phyloP scores from a whole-genome alignment of 805 yeast genomes.

The Cyberlindnera amylophila region DNA sequence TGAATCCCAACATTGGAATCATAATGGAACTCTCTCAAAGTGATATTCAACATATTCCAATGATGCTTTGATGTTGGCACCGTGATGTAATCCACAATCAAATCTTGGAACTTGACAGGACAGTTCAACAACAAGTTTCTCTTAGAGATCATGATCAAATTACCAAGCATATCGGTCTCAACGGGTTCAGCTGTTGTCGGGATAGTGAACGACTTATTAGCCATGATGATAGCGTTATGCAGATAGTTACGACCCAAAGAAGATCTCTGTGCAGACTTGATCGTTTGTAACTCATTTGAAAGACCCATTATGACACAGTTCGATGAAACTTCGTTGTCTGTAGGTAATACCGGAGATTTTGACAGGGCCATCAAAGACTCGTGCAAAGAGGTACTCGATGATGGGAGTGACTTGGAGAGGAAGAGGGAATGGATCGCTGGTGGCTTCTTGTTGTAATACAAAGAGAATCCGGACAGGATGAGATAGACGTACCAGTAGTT shows the following conservation, averaged over 20 bases:
- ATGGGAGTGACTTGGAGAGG: constrained; percentile 8
- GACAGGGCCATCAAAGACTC: constrained; percentile 13
- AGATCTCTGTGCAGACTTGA: constrained; percentile 14
- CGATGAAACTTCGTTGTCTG: constrained; percentile 1
- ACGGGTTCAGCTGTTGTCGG: constrained; percentile 3
- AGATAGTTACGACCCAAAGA: constrained; percentile 33
- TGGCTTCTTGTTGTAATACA: constrained; percentile 37
- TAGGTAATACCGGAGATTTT: constrained; percentile 8
- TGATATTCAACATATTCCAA: constrained; percentile 42
- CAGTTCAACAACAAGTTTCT: constrained; percentile 47
- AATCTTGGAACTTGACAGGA: constrained; percentile 47
- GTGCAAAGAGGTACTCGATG: not conserved
- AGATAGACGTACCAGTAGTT: constrained; percentile 47
- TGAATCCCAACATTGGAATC: constrained; percentile 2
- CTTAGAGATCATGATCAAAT: constrained; percentile 41
- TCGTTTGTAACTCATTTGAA: constrained; percentile 26
- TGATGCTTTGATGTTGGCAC: constrained; percentile 36
- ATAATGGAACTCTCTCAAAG: constrained; percentile 43
- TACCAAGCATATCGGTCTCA: constrained; percentile 20
- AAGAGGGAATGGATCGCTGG: constrained; percentile 34
- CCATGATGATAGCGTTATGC: constrained; percentile 51
- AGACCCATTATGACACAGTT: constrained; percentile 17
- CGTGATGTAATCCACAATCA: constrained; percentile 44
- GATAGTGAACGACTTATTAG: constrained; percentile 36
- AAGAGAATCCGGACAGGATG: constrained; percentile 41